These are phyloP conservation scores for Gonapodya sp. DNA, from an alignment of 192 early-diverging fungal genomes.

Conservation along the genomic window DNA sequence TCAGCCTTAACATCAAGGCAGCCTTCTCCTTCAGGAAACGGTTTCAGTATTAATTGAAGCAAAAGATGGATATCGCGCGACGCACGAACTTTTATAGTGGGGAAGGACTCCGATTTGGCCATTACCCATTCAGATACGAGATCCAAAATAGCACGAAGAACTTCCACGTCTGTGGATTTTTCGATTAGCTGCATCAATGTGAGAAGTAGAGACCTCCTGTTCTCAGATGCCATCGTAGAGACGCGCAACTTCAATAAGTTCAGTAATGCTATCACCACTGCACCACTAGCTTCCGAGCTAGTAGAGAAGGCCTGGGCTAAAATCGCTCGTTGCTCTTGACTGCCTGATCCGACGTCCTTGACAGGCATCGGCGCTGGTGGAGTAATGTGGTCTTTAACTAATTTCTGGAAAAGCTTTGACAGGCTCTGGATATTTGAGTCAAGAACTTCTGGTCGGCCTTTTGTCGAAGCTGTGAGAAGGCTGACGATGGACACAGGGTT, in stretches of 20 bases:
- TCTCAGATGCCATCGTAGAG: constrained; percentile 64
- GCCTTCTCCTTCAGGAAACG: constrained; percentile 68
- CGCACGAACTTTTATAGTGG: constrained; percentile 60
- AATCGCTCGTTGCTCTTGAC: neutral
- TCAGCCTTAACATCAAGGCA: constrained; percentile 83
- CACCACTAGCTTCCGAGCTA: neutral
- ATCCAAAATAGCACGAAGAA: constrained; percentile 65
- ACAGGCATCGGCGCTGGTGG: constrained; percentile 15
- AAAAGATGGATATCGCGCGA: neutral
- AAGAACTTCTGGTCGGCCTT: constrained; percentile 52
- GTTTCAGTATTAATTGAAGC: neutral
- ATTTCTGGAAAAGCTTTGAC: constrained; percentile 72
- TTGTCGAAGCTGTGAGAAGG: constrained; percentile 54
- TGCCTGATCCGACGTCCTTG: neutral
- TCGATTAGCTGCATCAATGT: constrained; percentile 76
- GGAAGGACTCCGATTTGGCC: constrained; percentile 71
- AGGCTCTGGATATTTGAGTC: constrained; percentile 64
- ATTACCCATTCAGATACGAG: constrained; percentile 85
- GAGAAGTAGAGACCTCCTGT: constrained; percentile 74
- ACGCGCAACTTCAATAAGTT: constrained; percentile 34
- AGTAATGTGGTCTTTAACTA: constrained; percentile 67
- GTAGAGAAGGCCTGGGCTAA: neutral
- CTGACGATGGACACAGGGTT: constrained; percentile 59
- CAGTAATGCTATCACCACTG: neutral
- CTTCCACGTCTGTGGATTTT: constrained; percentile 59